phyloP scores from a whole-genome alignment of 2,329 filamentous ascomycete species.

The Fusarium vanettenii region DNA sequence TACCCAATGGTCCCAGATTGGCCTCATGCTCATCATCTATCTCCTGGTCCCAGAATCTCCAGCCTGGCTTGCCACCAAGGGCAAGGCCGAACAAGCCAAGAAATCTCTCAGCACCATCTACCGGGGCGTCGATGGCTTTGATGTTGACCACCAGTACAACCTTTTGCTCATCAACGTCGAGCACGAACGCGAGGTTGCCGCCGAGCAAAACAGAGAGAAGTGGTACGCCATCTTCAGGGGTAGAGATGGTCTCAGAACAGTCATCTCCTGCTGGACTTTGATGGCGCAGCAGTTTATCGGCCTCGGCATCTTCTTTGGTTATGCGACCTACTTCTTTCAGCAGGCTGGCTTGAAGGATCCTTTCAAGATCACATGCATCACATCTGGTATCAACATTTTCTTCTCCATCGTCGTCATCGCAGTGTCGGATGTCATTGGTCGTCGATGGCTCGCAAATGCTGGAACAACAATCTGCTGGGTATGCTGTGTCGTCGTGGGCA shows the following conservation, averaged over 20 bases:
- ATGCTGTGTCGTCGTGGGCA: not conserved
- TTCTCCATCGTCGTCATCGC: constrained; percentile 16
- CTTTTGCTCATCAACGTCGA: constrained; percentile 33
- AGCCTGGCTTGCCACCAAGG: not conserved
- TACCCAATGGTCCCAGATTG: not conserved
- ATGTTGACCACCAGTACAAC: constrained; percentile 43
- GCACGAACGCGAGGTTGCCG: constrained; percentile 39
- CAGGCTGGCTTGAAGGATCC: constrained; percentile 44
- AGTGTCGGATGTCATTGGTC: not conserved
- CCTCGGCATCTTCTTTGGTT: constrained; percentile 49
- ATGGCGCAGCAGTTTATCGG: constrained; percentile 30
- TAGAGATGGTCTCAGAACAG: constrained; percentile 42
- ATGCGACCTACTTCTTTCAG: constrained; percentile 60
- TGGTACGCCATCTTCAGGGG: constrained; percentile 47
- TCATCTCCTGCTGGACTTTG: constrained; percentile 45
- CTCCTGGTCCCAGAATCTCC: not conserved
- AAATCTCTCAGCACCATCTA: not conserved
- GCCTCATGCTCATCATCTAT: not conserved
- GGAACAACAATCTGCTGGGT: not conserved
- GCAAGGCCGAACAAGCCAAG: not conserved
- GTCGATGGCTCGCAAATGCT: not conserved
- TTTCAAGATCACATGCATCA: constrained; percentile 35
- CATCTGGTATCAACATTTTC: constrained; percentile 29
- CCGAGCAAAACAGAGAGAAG: constrained; percentile 34
- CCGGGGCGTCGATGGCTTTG: constrained; percentile 40